Evolutionary conservation across 1,139 yeast genomes (phyloP), one percentile per base, ranked within the genome.

Genomic region (Zygoascus meyerae): DNA sequence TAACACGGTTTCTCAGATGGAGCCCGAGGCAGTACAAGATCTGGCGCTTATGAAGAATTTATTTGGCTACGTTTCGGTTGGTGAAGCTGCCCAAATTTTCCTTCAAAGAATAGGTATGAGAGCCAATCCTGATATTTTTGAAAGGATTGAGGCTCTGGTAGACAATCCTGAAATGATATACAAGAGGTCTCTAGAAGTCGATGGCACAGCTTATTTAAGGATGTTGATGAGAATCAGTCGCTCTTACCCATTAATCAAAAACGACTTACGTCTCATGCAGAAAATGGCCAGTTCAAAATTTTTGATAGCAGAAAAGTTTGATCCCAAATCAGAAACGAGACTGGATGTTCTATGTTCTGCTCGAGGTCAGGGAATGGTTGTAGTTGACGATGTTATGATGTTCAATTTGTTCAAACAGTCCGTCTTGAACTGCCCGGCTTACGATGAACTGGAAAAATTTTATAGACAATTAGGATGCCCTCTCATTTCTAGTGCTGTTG

Each of bases 371-470:
- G 44, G 50, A n/a, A 49, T 68, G 26, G 64, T 65, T n/a, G 56
- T 69, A 43, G 67, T 66, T 11, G 72, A 69, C 47, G 69, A 69
- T 45, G 65, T 70, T n/a, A 60, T 66, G 14, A 54, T 59, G 10
- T 68, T 59, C 57, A 65, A 66, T 48, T 54, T 62, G 44, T 69
- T 69, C 55, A 64, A 63, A 40, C 45, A 55, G 21, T 53, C 58
- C 11, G 46, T 69, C n/a, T 49, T 60, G 34, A 55, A 66, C 2
- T 70, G 70, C 3, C 73, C 73, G 2, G 71, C 66, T 44, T 61
- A 57, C 14, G 50, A 49, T 8, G 45, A 42, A 2, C 48, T 69
- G 10, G 73, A 69, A 46, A 41, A 34, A n/a, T 52, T 69, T 10
- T 69, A 67, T 46, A 21, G 30, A 26, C 52, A 51, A n/a, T 53